Evolutionary conservation across 495 filamentous ascomycete species (phyloP), one percentile per base, ranked within the genome.

Genomic region (Lasiosphaeria ovina): DNA sequence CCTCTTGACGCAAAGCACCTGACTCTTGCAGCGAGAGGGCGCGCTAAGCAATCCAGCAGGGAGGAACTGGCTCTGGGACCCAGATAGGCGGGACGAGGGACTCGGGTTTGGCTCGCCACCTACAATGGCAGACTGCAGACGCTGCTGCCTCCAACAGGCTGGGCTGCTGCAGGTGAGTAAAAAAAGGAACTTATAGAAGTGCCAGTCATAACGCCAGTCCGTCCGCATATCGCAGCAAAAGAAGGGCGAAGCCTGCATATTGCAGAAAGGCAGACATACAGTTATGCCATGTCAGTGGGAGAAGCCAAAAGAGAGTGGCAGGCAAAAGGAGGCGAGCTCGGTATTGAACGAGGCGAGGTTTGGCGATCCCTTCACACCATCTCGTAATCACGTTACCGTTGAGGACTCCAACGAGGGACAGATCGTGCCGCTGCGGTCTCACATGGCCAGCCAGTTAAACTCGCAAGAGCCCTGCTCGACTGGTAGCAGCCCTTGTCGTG

Each of bases 321-420:
- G 16, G 12, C 8, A 4, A 14, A 47, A 5, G 16, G 38, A 42
- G 38, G 38, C 7, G 3, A 42, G 38, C 38, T 7, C 8, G 38
- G 16, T 4, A 8, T 9, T n/a, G 7, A n/a, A 11, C 12, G 24
- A 24, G 24, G 24, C 24, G 24, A 24, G 24, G 24, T 51, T 55
- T 61, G 61, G 44, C 60, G 66, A 70, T 69, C 65, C 61, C 62
- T 73, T 66, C 71, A 77, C 74, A 76, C 72, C 75, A 72, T 66
- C 66, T 64, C 55, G 59, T 63, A 54, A 63, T 75, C 73, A 74
- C 73, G 73, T 74, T 78, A 73, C 72, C 70, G 69, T 55, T 52
- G 67, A 68, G 66, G 72, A 57, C 67, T 74, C 73, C 67, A 72
- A 64, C 57, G 55, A 66, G 47, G 51, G 62, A 12, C 62, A 65